Base-by-base conservation (phyloP, 306 rosid species). In the Vigna reflexopilosa region DNA sequence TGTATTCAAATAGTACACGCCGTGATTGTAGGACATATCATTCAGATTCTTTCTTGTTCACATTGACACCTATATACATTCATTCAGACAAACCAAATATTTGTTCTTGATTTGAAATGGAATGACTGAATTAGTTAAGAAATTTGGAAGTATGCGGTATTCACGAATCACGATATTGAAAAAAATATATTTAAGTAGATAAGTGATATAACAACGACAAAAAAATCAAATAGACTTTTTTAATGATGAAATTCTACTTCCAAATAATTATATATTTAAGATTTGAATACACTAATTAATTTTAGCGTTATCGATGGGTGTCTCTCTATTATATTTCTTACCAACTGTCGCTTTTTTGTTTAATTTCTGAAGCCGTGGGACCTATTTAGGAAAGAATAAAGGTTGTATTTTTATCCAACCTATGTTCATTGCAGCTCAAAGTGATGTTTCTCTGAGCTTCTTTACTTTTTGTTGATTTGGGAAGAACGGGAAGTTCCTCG, bases 101-200 rank as follows among this genome's bases (percentile, higher is more conserved):
- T 3, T 28, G 14, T 72, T 38, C 5, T 1, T 1, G 24, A 5
- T 55, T 77, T 56, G 28, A 44, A 56, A 42, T 44, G 68, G 57
- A 67, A 77, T 77, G 44, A 57, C 26, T 78, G 63, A 32, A 69
- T 70, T 69, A 14, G 77, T 19, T 55, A 24, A 58, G 47, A 49
- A 63, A 32, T 63, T 75, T 63, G 80, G 72, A 34, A 14, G 24
- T 9, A 68, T 42, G 49, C 45, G 82, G 51, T 57, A 9, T 13
- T 63, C 82, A 30, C 69, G 50, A 77, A 19, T 52, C 82, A 30
- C 69, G 50, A 77, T 67, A 69, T 15, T 48, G 36, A 78, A 28
- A 78, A 14, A 44, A 15, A 20, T 20, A 20, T 20, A 20, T 20
- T 20, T 20, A 20, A 20, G 20, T 20, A 20, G 20, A 20, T 20